Conservation (phyloP, 306 rosid species). For the Phaseolus lunatus region DNA sequence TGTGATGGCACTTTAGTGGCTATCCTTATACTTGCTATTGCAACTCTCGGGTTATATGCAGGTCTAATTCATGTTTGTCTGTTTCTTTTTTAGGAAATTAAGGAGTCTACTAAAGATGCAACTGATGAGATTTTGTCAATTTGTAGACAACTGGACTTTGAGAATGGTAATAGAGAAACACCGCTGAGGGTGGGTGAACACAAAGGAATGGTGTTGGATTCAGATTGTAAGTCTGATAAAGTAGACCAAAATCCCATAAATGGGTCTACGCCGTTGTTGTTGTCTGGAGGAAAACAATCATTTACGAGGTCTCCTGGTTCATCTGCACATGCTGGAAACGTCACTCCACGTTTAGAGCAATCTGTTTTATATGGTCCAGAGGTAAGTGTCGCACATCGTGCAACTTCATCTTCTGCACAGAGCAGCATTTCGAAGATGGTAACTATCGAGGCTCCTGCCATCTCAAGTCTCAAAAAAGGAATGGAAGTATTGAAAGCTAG, state of each 20-base stretch:
- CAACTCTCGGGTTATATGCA: conserved; percentile 31
- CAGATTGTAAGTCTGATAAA: conserved; percentile 39
- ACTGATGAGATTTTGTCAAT: conserved; percentile 34
- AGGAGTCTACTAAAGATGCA: conserved; percentile 44
- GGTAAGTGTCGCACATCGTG: conserved; percentile 44
- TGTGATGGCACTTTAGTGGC: conserved; percentile 18
- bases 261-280: too few species aligned
- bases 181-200: conserved; percentile 44
- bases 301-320: conserved; percentile 55
- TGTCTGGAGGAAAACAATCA: conserved; percentile 28
- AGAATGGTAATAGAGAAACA: conserved; percentile 43
- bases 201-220: conserved; percentile 32
- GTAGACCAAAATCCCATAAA: too few species aligned
- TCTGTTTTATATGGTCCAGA: conserved; percentile 39
- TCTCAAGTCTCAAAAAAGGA: conserved; percentile 68
- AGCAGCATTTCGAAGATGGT: conserved; percentile 62
- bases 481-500: conserved; percentile 57
- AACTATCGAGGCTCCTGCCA: conserved; percentile 56
- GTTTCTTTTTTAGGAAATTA: conserved; percentile 54
- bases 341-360: conserved; percentile 55
- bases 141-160: conserved; percentile 43
- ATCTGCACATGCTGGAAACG: conserved; percentile 42
- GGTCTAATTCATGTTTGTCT: conserved; percentile 10
- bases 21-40: conserved; percentile 16
- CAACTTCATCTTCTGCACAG: conserved; percentile 50